Base-by-base conservation (phyloP, 139 green algal species). In the Asterochloris sp. region DNA sequence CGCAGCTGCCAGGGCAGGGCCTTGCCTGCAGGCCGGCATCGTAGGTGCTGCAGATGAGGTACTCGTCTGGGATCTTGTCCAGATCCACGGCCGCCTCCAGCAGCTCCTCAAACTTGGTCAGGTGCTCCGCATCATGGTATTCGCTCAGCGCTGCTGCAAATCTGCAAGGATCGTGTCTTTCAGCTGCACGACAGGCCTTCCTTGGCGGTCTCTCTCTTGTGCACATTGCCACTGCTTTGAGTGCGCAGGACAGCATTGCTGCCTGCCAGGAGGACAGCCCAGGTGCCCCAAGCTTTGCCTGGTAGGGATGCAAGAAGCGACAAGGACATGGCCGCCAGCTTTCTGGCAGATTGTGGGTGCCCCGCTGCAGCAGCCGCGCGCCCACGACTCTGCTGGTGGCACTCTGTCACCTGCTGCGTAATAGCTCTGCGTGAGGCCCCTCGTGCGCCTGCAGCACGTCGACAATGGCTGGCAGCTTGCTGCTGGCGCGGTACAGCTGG, bases 51-150 rank as follows among this genome's bases (percentile, higher is more conserved):
- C 79, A 83, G 74, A 99, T 96, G 54, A 98, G 86, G 87, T 98
- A 99, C 89, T 99, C 96, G 60, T 99, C 94, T 10, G 95, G 95
- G 47, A 99, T 89, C 11, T 87, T 85, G 14, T 98, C 94, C 73
- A 98, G 87, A 86, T 99, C 97, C 1, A 99, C 76, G 4, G 94
- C 93, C 0, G 95, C 93, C 87, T 99, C 96, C 63, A 98, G 83
- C 82, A 99, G 92, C 80, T 94, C 89, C 90, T 99, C 97, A 92
- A 98, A 99, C 84, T 97, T 96, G 67, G 80, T 83, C 78, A 99
- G 91, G 76, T 96, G 91, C 29, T 98, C 93, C 9, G 79, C 79
- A 24, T 94, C 92, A 82, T 96, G 92, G 11, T 88, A 87, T 71
- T 87, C 76, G 10, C 83, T 82, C 63, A 99, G 85, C 0, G 84